Base-by-base conservation (phyloP, 2,329 filamentous ascomycete species). In the Diaporthe sp. region DNA sequence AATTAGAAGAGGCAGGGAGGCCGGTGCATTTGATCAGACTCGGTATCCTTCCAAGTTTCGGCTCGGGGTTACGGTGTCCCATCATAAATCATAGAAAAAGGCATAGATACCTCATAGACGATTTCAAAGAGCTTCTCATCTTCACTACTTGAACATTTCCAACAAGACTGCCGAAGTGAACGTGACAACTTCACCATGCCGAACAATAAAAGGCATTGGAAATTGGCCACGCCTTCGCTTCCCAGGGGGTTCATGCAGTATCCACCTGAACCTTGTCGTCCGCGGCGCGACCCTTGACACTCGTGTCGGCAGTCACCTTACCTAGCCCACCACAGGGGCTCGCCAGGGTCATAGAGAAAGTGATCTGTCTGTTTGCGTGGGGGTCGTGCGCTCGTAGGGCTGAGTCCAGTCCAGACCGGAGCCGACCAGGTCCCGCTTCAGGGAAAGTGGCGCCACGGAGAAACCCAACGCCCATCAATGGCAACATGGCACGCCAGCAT, bases 81-180 rank as follows among this genome's bases (percentile, higher is more conserved):
- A 45, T 71, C 40, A 64, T 67, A 67, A 33, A 68, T 68, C 45
- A 52, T 68, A 72, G 67, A 74, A 74, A 76, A 76, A 71, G 73
- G 60, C 45, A 74, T 76, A 69, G 74, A 76, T 76, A 74, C 72
- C 72, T 76, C 42, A 69, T 73, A 73, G 52, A 54, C 67, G 55
- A 69, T 73, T 73, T 73, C 69, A 58, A 71, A 67, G 54, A 54
- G 15, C 35, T 30, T 38, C 50, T 38, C 33, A 57, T 72, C 42
- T 33, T 68, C 64, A 54, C 28, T n/a, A 68, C 47, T 68, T 30
- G 30, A 38, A 30, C 33, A 13, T 52, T 40, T 15, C 17, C 10
- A 35, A 35, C 7, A 25, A 45, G 0, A 45, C 8, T 19, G 30
- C 33, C 33, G 33, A 38, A 5, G 10, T 54, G 64, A 28, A 54